Base-by-base conservation (phyloP, 768 basidiomycete species). In the Chlorophyllum brunneum region DNA sequence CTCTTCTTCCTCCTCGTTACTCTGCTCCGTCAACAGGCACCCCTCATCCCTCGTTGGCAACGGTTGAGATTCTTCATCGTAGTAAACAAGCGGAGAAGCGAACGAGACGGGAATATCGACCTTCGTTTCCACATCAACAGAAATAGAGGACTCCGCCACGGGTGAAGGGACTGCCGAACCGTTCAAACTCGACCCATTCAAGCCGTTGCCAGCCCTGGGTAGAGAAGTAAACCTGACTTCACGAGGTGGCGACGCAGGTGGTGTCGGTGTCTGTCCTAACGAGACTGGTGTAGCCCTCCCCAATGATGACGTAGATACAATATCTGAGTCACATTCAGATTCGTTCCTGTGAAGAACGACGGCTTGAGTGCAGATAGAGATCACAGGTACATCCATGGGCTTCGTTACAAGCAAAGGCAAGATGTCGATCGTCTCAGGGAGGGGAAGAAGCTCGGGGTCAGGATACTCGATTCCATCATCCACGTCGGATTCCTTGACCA, bases 391-490 rank as follows among this genome's bases (percentile, higher is more conserved):
- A 39, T 31, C 34, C 29, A 37, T 5, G 60, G 60, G 39, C 42
- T 47, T 23, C 41, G 58, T 52, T 26, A 60, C 54, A 11, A 56
- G 54, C 43, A 51, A 53, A 27, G 59, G 58, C 57, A 57, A 44
- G 24, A 56, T 30, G 22, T 58, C 45, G 20, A 56, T 22, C n/a
- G 26, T 40, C 0, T 61, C 63, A 22, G 70, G 73, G 2, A 78
- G 67, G 4, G 76, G 73, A 11, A 75, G 67, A 4, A 75, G 54
- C 13, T 75, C 75, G 0, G 76, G 76, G 54, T 78, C 76, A 5
- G 70, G 65, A 54, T 63, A 63, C 7, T 46, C 54, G 24, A 37
- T 13, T 22, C 39, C 29, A 27, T 10, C 22, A 2, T 37, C 37
- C 5, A 6, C 13, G 24, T 13, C 24, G 26, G 20, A 27, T 27